These are phyloP conservation scores for Elongisporangium undulatum DNA, from an alignment of 352 stramenopile genomes.

Conservation along the genomic window DNA sequence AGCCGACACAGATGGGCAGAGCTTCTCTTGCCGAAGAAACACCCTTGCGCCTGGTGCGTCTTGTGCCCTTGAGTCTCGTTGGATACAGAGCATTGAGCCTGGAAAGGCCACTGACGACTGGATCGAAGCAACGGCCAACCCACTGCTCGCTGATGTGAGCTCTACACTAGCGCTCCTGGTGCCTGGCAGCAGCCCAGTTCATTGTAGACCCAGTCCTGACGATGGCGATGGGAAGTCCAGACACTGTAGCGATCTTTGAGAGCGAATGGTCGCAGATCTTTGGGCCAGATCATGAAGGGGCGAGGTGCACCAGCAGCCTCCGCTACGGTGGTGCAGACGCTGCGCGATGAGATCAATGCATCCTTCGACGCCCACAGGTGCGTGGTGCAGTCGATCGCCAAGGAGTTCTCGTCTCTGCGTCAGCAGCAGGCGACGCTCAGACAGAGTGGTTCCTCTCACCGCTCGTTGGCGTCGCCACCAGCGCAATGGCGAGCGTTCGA, in stretches of 20 bases:
- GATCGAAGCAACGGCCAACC: too few species aligned
- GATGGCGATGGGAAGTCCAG: too few species aligned
- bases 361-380: background rate
- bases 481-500: background rate
- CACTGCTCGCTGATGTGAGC: too few species aligned
- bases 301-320: background rate
- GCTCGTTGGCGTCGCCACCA: background rate
- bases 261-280: background rate
- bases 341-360: background rate
- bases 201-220: too few species aligned
- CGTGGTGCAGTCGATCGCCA: background rate
- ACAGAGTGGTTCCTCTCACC: background rate
- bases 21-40: too few species aligned
- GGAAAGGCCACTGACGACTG: too few species aligned
- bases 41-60: too few species aligned
- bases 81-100: too few species aligned
- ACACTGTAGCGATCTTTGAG: background rate
- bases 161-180: too few species aligned
- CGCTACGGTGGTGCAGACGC: background rate
- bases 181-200: too few species aligned
- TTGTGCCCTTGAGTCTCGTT: too few species aligned
- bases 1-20: too few species aligned
- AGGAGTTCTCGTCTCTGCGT: background rate
- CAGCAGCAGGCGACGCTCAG: background rate
- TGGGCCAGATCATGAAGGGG: background rate